Evolutionary conservation across 1,284 basidiomycete species (phyloP), one percentile per base, ranked within the genome.

Genomic region (Omphalotus olearius): DNA sequence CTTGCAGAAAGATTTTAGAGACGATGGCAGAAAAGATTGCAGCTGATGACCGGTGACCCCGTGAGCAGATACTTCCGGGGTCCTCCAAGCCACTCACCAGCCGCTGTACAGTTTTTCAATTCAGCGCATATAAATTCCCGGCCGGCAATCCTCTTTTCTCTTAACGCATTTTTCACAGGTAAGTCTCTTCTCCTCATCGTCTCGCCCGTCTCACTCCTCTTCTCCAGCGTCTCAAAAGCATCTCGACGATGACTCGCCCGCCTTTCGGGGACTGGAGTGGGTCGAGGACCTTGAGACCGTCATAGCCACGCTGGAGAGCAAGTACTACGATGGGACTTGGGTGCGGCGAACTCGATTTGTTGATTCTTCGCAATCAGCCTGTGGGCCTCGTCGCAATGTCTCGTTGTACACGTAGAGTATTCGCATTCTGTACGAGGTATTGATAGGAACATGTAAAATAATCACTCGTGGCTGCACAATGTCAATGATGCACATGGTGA

Each of bases 221-320:
- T 36, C 35, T 44, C 56, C 59, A 87, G 85, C 79, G 77, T 66
- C 72, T 70, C 65, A 82, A 88, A 91, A 90, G 88, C 88, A 90
- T 90, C 88, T 89, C 83, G 79, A 83, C 75, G 83, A 90, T 61
- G 87, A 82, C 69, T 72, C 71, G 82, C 78, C 79, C 83, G 79
- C 87, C 83, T 70, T 60, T 55, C 58, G 57, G 70, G 82, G 83
- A 85, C 75, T 79, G 79, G 79, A 62, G 84, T 72, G 74, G 79
- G 74, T 86, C 83, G 78, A 88, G 79, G 88, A 90, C 79, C 74
- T 82, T 76, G 87, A 84, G 88, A 90, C 83, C 88, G 88, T 91
- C 83, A 78, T 66, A 71, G 69, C n/a, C 66, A 66, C 74, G 82
- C 83, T 88, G 88, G 80, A 89, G 87, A 90, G 61, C 53, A 65